Evolutionary conservation across 345 rosid genomes (phyloP).

Genomic region (Pelargonium nanum): DNA sequence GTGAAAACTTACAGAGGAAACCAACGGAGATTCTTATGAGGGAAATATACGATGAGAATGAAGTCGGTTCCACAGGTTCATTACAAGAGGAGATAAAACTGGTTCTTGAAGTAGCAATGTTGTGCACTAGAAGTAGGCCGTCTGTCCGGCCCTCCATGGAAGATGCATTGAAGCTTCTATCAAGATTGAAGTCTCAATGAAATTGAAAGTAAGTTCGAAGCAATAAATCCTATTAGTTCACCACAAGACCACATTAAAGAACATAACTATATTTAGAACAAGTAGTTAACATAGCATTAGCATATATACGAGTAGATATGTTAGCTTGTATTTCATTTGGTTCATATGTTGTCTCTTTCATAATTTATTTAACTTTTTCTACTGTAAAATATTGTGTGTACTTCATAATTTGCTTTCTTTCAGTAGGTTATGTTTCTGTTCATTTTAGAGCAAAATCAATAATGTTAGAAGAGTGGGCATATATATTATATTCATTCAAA

Average conservation of each 20-base stretch:
- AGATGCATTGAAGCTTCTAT: conserved; percentile 58
- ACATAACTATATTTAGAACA: background rate
- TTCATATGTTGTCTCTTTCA: background rate
- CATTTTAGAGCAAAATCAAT: background rate
- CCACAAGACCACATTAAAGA: too few species aligned
- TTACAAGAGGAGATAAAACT: conserved; percentile 39
- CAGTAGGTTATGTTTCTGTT: background rate
- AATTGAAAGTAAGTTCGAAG: conserved; percentile 12
- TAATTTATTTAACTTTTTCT: too few species aligned
- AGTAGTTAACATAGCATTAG: background rate
- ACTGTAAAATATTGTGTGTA: too few species aligned
- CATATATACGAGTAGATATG: too few species aligned
- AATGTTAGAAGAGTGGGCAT: background rate
- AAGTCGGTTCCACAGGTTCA: conserved; percentile 23
- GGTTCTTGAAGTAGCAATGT: conserved; percentile 58
- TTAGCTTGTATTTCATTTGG: too few species aligned
- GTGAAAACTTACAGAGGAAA: conserved; percentile 37
- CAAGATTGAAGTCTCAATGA: conserved; percentile 21
- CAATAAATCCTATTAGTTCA: too few species aligned
- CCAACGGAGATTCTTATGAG: conserved; percentile 45
- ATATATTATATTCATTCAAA: background rate
- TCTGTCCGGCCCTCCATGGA: conserved; percentile 51
- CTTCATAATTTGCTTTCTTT: too few species aligned
- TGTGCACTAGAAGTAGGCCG: conserved; percentile 49
- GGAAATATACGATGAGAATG: conserved; percentile 46